These are phyloP conservation scores for Acmispon strigosus DNA, from an alignment of 306 rosid genomes.

Conservation along the genomic window DNA sequence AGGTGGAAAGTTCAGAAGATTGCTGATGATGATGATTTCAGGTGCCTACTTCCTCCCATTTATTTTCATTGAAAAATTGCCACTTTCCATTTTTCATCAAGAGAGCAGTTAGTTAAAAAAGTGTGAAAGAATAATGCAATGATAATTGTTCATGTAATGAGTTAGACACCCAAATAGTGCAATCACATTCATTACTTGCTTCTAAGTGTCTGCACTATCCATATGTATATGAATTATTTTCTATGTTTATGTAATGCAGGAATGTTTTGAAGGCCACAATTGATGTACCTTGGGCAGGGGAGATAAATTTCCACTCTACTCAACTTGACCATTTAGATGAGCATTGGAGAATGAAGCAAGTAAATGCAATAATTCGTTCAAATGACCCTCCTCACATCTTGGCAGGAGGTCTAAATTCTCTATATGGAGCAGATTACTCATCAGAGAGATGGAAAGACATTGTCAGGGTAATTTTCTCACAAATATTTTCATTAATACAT, in stretches of 20 bases:
- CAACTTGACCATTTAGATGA: conserved; percentile 92
- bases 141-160: too few species aligned
- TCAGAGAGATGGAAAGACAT: conserved; percentile 72
- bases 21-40: conserved; percentile 84
- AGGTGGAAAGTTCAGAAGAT: conserved; percentile 79
- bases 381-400: conserved; percentile 69
- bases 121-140: background rate
- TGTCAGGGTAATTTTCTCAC: conserved; percentile 39
- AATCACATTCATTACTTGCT: too few species aligned
- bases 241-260: conserved; percentile 26
- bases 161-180: too few species aligned
- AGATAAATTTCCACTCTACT: conserved; percentile 67
- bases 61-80: background rate
- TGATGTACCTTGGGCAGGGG: conserved; percentile 81
- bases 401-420: conserved; percentile 79
- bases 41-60: conserved; percentile 25
- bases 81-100: background rate
- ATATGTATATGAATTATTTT: too few species aligned
- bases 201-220: too few species aligned
- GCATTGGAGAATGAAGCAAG: conserved; percentile 91
- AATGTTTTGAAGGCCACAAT: conserved; percentile 73
- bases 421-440: conserved; percentile 60
- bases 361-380: conserved; percentile 53
- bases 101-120: background rate
- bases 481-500: background rate